Base-by-base conservation (phyloP, 2,329 filamentous ascomycete species). In the Cladosporium sp. region DNA sequence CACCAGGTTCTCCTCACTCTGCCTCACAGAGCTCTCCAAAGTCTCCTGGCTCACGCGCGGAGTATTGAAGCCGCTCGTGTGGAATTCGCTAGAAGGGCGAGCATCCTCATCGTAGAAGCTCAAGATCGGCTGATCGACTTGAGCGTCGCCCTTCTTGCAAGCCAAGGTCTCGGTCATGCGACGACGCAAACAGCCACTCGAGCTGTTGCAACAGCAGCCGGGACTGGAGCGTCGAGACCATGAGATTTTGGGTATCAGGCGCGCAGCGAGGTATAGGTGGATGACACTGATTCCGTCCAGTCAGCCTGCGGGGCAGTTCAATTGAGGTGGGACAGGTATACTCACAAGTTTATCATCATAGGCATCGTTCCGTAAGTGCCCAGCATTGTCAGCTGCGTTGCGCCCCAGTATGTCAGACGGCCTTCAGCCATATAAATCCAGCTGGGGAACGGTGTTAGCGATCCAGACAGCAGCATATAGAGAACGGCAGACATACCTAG, bases 41-140 rank as follows among this genome's bases (percentile, higher is more conserved):
- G 32, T 46, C 30, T 45, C 33, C n/a, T 36, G 19, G 15, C 32
- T 46, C 13, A 27, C 18, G n/a, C 43, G 13, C 18, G 33, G 32
- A 7, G 43, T 38, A 19, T 46, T 46, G 32, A 27, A 46, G 2
- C 43, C 43, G 7, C 43, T 46, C n/a, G 32, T 46, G 32, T 38
- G 33, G 11, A 29, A 46, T 13, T 46, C 32, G 16, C 32, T 38
- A 8, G 43, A 46, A 12, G 33, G 30, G 7, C 43, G 33, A 36
- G 33, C 43, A 2, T 33, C 15, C 1, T 38, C 43, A 22, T 45
- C 42, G 19, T 35, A 45, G 32, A 45, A 45, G 5, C 42, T 15
- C 6, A 36, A 11, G 2, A 9, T 8, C 4, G 30, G 30, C 18
- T 35, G 29, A 20, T 22, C 12, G 19, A n/a, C 19, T 18, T 45